Evolutionary conservation across 495 filamentous ascomycete species (phyloP).

Genomic region (Delitschia confertaspora): DNA sequence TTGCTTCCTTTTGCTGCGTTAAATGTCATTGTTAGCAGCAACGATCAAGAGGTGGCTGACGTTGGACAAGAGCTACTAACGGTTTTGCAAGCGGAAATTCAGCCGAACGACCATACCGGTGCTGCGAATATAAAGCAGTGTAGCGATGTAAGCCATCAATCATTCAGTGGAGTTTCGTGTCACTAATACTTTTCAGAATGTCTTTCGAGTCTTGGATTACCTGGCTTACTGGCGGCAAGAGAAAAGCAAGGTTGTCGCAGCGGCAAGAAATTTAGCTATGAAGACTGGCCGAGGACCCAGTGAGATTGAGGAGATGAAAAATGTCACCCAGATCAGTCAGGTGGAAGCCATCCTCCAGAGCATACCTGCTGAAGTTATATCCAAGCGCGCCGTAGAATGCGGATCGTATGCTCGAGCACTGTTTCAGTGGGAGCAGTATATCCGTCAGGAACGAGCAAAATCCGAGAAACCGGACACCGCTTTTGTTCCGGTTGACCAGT

Average conservation of each 20-base stretch:
- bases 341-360: slow-evolving; percentile 55
- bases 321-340: slow-evolving; percentile 46
- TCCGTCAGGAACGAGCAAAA: slow-evolving; percentile 49
- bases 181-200: slow-evolving; percentile 47
- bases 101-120: slow-evolving; percentile 42
- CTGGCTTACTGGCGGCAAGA: slow-evolving; percentile 80
- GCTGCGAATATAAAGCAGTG: slow-evolving; percentile 66
- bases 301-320: slow-evolving; percentile 32
- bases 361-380: slow-evolving; percentile 79
- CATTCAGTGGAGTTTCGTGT: neutral
- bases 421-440: slow-evolving; percentile 89
- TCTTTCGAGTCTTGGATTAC: slow-evolving; percentile 88
- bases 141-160: slow-evolving; percentile 57
- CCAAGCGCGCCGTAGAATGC: slow-evolving; percentile 78
- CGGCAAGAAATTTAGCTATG: slow-evolving; percentile 27
- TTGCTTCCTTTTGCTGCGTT: slow-evolving; percentile 75
- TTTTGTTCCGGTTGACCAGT: slow-evolving; percentile 40
- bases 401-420: slow-evolving; percentile 85
- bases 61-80: slow-evolving; percentile 61
- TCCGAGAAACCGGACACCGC: slow-evolving; percentile 30
- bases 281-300: slow-evolving; percentile 27
- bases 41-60: slow-evolving; percentile 53
- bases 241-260: slow-evolving; percentile 51
- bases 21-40: slow-evolving; percentile 66
- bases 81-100: slow-evolving; percentile 55